A percentile compares a stretch with the other conserved stretches of the same genome.
Conservation (phyloP, 805 yeast species). For the Sungouiozyma ichnusensis region DNA sequence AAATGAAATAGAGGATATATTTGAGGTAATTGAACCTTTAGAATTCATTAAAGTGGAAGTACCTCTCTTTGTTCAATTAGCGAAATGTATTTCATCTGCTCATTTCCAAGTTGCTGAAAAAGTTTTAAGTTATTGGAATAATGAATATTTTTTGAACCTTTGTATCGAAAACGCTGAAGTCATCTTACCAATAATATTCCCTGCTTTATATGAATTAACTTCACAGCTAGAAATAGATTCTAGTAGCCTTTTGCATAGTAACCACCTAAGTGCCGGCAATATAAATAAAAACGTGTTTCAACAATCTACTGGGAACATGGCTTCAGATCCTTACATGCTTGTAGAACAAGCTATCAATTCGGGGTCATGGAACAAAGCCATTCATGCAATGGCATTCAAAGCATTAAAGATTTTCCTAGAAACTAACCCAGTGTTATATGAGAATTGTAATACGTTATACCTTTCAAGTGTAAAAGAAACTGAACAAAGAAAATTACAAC, state of each 20-base stretch:
- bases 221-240: conserved; percentile 29
- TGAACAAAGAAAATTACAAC: conserved; percentile 47
- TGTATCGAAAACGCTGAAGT: conserved; percentile 90
- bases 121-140: conserved; percentile 87
- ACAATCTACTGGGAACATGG: conserved; percentile 1
- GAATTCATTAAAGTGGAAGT: conserved; percentile 88
- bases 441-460: conserved; percentile 82
- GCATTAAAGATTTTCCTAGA: conserved; percentile 90
- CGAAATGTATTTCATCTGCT: conserved; percentile 86
- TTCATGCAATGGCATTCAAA: conserved; percentile 80
- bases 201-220: conserved; percentile 80
- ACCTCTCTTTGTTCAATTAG: conserved; percentile 86
- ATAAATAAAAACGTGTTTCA: conserved; percentile 1
- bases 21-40: conserved; percentile 88
- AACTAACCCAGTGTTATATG: conserved; percentile 81
- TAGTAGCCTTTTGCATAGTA: conserved; percentile 4
- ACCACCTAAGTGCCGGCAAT: neutral
- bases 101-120: conserved; percentile 97
- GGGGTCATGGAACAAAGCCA: conserved; percentile 87
- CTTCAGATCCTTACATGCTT: conserved; percentile 28
- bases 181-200: conserved; percentile 82
- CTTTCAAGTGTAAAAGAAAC: conserved; percentile 72
- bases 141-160: conserved; percentile 82
- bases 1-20: conserved; percentile 92
- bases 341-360: conserved; percentile 34